A percentile compares a stretch with the other conserved stretches of the same genome.
Evolutionary conservation across 2,329 filamentous ascomycete genomes (phyloP).

Genomic region (Cytospora paraplurivora): DNA sequence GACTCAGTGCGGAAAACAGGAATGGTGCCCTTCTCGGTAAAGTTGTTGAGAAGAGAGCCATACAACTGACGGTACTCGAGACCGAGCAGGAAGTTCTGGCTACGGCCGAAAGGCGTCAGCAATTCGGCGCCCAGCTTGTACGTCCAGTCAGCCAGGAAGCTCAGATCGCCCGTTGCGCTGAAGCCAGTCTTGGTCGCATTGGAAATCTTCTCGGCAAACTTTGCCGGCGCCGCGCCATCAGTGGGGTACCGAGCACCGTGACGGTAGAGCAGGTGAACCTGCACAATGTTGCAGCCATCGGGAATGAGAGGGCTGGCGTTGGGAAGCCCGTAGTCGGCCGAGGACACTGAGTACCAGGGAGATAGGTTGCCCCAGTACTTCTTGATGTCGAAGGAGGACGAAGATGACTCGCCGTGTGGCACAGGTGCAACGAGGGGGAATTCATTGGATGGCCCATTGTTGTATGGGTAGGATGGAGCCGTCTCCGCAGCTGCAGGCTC

Average conservation of each 20-base stretch:
- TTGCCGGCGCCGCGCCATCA: constrained; percentile 34
- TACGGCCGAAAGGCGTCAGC: constrained; percentile 43
- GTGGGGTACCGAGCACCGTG: constrained; percentile 41
- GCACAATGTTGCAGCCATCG: constrained; percentile 36
- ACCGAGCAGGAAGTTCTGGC: constrained; percentile 45
- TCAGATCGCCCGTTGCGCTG: constrained; percentile 36
- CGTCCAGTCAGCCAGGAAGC: constrained; percentile 38
- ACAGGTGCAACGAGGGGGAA: constrained; percentile 37
- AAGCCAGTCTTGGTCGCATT: constrained; percentile 40
- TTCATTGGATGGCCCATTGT: constrained; percentile 34
- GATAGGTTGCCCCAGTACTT: constrained; percentile 40
- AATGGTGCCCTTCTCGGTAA: constrained; percentile 41
- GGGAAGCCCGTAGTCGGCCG: constrained; percentile 38
- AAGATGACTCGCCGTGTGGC: constrained; percentile 32
- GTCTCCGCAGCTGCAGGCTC: constrained; percentile 37
- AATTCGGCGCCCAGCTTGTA: constrained; percentile 41
- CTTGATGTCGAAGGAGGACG: constrained; percentile 36
- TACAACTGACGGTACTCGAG: constrained; percentile 46
- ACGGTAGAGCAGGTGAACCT: constrained; percentile 39
- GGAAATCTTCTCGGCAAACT: constrained; percentile 38
- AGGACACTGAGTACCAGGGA: constrained; percentile 39
- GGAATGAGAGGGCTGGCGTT: constrained; percentile 37
- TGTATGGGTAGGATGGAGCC: constrained; percentile 36
- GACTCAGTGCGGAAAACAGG: constrained; percentile 42
- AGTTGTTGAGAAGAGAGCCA: constrained; percentile 47